A percentile compares a stretch with the other conserved stretches of the same genome.
These are phyloP conservation scores for Ailanthus altissimus DNA, from an alignment of 345 rosid species.

Conservation along the genomic window DNA sequence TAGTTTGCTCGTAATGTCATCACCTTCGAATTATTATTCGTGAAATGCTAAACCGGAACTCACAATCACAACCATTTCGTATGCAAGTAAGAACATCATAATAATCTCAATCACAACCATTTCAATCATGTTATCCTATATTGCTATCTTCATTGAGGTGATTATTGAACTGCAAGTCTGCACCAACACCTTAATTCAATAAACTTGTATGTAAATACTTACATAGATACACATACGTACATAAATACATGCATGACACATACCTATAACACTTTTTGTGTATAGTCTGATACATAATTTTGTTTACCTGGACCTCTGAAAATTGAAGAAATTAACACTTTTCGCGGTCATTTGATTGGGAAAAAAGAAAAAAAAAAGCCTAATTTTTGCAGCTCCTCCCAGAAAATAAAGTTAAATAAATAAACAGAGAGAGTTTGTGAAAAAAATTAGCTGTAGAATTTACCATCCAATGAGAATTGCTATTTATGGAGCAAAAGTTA, in stretches of 20 bases:
- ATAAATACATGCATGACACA: background rate
- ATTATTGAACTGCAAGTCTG: background rate
- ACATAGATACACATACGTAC: too few relatives aligned
- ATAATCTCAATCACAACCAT: background rate
- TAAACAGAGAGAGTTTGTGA: too few relatives aligned
- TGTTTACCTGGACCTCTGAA: background rate
- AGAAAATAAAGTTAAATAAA: background rate
- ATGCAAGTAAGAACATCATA: background rate
- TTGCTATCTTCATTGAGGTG: background rate
- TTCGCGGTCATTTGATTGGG: background rate
- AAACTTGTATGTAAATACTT: background rate
- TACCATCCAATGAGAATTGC: background rate
- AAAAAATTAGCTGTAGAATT: background rate
- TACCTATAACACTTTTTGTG: background rate
- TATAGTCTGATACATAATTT: background rate
- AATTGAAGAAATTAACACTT: background rate
- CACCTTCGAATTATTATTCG: background rate
- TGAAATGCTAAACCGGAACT: background rate
- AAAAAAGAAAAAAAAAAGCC: background rate
- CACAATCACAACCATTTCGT: background rate
- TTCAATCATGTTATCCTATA: background rate
- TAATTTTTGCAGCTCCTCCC: background rate
- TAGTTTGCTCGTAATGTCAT: background rate
- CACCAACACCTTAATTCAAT: background rate
- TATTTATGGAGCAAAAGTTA: background rate